A percentile compares a stretch with the other conserved stretches of the same genome.
Conservation (phyloP, 768 basidiomycete species). For the Gautieria morchelliformis region DNA sequence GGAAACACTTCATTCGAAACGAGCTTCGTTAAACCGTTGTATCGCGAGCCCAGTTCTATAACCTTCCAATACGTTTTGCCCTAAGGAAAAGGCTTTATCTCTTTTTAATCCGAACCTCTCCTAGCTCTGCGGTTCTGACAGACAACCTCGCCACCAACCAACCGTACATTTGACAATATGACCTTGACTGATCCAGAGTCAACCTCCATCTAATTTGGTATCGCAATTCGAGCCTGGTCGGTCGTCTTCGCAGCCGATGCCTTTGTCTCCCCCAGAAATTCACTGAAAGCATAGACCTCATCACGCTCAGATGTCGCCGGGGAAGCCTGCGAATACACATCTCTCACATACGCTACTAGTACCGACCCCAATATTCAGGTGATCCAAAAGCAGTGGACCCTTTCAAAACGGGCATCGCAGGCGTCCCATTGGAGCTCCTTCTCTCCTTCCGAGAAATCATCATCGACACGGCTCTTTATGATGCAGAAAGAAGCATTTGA, state of each 20-base stretch:
- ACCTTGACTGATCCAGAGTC: neutral
- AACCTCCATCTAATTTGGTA: neutral
- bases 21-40: neutral
- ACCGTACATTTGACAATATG: neutral
- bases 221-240: conserved; percentile 1
- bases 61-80: neutral
- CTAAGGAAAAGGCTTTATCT: neutral
- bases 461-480: neutral
- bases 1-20: neutral
- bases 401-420: neutral
- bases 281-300: neutral
- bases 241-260: neutral
- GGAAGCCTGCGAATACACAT: neutral
- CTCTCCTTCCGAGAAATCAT: neutral
- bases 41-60: neutral
- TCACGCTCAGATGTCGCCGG: neutral
- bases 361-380: neutral
- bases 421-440: neutral
- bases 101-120: neutral
- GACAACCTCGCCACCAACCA: no score
- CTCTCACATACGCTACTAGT: neutral
- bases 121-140: no score
- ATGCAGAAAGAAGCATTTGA: neutral
- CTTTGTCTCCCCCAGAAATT: neutral
- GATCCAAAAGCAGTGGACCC: neutral